Evolutionary conservation across 2,329 filamentous ascomycete genomes (phyloP).

Genomic region (Bertia moriformis): DNA sequence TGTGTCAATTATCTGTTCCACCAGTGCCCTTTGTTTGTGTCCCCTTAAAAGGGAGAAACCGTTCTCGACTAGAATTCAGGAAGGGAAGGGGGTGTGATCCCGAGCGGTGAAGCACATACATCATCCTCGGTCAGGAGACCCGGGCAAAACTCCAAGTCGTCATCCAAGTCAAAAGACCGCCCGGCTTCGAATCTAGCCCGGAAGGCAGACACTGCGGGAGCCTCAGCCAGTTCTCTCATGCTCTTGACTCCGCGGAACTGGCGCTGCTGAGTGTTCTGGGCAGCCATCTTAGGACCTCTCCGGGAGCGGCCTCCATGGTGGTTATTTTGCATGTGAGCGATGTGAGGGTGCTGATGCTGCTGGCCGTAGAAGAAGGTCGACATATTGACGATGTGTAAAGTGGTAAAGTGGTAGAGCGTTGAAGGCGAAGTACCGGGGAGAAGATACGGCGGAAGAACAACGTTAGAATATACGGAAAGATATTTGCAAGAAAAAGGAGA

Average conservation of each 20-base stretch:
- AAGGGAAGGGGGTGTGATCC: too few relatives aligned
- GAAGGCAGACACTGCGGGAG: conserved; percentile 63
- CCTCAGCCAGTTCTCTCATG: conserved; percentile 74
- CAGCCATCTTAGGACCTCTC: conserved; percentile 65
- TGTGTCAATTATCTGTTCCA: too few relatives aligned
- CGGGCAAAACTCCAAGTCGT: conserved; percentile 92
- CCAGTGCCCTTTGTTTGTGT: too few relatives aligned
- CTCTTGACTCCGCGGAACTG: conserved; percentile 75
- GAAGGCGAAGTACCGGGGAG: neutral
- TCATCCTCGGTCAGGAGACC: conserved; percentile 83
- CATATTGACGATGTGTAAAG: conserved; percentile 23
- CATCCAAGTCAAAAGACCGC: conserved; percentile 86
- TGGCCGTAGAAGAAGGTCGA: conserved; percentile 49
- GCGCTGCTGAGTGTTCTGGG: conserved; percentile 73
- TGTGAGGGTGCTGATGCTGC: conserved; percentile 16
- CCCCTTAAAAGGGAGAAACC: conserved; percentile 15
- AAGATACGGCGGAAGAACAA: neutral
- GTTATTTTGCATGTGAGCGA: conserved; percentile 36
- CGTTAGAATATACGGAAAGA: too few relatives aligned
- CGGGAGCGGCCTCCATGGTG: conserved; percentile 77
- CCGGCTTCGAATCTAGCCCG: conserved; percentile 80
- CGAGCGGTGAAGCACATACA: too few relatives aligned
- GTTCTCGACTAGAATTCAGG: conserved; percentile 5
- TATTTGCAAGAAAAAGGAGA: too few relatives aligned
- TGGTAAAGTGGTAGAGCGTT: neutral